phyloP scores from a whole-genome alignment of 768 basidiomycete genomes.

The Mycena vulgaris region DNA sequence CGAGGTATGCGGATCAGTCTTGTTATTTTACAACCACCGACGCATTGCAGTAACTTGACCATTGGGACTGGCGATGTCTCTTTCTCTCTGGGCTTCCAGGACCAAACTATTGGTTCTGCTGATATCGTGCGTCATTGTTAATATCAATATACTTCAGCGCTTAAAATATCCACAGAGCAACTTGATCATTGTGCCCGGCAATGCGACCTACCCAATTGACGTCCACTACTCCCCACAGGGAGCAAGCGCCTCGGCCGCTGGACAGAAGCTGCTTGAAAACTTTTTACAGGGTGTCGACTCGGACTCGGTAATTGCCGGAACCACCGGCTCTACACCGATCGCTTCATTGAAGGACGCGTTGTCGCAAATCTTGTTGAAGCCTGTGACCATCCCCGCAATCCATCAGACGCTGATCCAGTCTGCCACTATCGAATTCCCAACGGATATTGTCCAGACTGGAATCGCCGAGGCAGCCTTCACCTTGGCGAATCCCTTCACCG shows the following conservation, averaged over 20 bases:
- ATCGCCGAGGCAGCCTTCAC: constrained; percentile 71
- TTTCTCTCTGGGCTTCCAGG: constrained; percentile 72
- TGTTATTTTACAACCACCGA: constrained; percentile 32
- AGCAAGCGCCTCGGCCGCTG: constrained; percentile 62
- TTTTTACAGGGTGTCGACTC: constrained; percentile 77
- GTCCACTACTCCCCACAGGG: constrained; percentile 76
- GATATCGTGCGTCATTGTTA: constrained; percentile 61
- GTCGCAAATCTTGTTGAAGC: constrained; percentile 70
- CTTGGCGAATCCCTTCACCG: constrained; percentile 80
- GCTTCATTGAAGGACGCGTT: constrained; percentile 74
- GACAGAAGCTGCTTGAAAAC: constrained; percentile 72
- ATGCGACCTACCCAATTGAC: constrained; percentile 70
- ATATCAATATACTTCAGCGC: background rate
- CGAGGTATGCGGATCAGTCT: constrained; percentile 59
- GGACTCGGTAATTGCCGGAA: constrained; percentile 69
- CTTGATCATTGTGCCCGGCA: constrained; percentile 73
- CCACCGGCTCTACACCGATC: constrained; percentile 69
- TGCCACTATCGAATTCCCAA: constrained; percentile 72
- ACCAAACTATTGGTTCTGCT: constrained; percentile 70
- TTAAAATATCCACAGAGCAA: constrained; percentile 55
- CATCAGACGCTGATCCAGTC: constrained; percentile 73
- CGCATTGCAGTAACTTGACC: constrained; percentile 54
- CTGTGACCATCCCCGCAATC: constrained; percentile 76
- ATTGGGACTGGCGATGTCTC: constrained; percentile 76
- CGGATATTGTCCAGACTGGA: constrained; percentile 72